Evolutionary conservation across 768 basidiomycete genomes (phyloP), one percentile per base, ranked within the genome.

Genomic region (Collybia sordida): DNA sequence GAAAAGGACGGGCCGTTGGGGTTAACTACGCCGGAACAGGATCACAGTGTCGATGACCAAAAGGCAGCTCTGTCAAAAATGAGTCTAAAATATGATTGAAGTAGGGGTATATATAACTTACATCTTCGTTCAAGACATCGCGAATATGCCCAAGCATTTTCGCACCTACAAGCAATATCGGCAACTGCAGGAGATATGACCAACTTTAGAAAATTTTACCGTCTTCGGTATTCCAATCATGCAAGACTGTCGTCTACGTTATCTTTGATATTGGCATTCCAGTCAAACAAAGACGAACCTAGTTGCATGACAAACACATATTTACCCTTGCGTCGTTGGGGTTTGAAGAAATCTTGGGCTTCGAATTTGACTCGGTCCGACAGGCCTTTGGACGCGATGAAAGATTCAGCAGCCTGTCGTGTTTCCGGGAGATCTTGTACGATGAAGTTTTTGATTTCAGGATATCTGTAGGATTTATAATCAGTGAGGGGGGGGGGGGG

Each of bases 301-400:
- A 66, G 64, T 50, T 69, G 71, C 61, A 70, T 67, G 27, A 70
- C 68, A 42, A 66, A 72, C 41, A 72, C 58, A 53, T 70, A 69
- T 55, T 68, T 71, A 6, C 69, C 69, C 37, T 67, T 71, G 28
- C 69, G 67, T 51, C 68, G 63, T 39, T 73, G 70, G n/a, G 72
- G 70, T 38, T 61, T 64, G 60, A 72, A 73, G 56, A 72, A 69
- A 54, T 72, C 66, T 27, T 72, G 71, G 0, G 59, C 64, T 52
- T 73, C 72, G 36, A 72, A 69, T 39, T 62, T 66, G 18, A 73
- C 64, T 15, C 64, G 59, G 50, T 59, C 60, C 12, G 55, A 48
- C n/a, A 72, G 50, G 15, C 62, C 64, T 45, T 67, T 66, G 8
- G 69, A 70, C 2, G 62, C 57, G 43, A 68, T 70, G 42, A 62